Conservation (phyloP, 805 yeast genomes). For the Metschnikowia gelsemii region DNA sequence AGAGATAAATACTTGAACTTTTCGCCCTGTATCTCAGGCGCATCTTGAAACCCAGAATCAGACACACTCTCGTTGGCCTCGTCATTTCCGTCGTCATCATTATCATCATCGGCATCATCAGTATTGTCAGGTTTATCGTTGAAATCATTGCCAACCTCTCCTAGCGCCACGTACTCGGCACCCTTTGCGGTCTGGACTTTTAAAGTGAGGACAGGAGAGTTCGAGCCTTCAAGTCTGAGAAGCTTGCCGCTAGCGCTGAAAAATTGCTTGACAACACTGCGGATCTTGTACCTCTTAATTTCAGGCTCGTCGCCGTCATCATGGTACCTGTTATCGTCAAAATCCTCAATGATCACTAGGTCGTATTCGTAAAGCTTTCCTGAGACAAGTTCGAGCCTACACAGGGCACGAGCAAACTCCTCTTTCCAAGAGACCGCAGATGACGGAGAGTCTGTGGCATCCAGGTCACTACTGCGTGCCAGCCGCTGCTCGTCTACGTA, state of each 20-base stretch:
- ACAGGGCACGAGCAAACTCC: constrained; percentile 56
- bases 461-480: neutral
- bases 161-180: constrained; percentile 24
- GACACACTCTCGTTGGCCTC: constrained; percentile 28
- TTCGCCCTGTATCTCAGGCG: neutral
- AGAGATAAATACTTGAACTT: constrained; percentile 48
- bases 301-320: constrained; percentile 46
- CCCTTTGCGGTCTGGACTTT: constrained; percentile 35
- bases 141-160: constrained; percentile 21
- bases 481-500: constrained; percentile 24
- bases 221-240: constrained; percentile 58
- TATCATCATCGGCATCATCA: constrained; percentile 15
- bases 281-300: constrained; percentile 34
- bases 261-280: constrained; percentile 50
- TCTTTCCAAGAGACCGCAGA: constrained; percentile 67
- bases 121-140: constrained; percentile 6
- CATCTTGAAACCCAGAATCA: constrained; percentile 13
- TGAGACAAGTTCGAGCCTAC: constrained; percentile 35
- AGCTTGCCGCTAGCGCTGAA: constrained; percentile 70
- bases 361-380: constrained; percentile 39
- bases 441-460: neutral
- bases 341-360: constrained; percentile 52
- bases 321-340: constrained; percentile 72
- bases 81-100: constrained; percentile 27
- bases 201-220: constrained; percentile 64